Evolutionary conservation across 768 basidiomycete species (phyloP), one percentile per base, ranked within the genome.

Genomic region (Bullera alba): DNA sequence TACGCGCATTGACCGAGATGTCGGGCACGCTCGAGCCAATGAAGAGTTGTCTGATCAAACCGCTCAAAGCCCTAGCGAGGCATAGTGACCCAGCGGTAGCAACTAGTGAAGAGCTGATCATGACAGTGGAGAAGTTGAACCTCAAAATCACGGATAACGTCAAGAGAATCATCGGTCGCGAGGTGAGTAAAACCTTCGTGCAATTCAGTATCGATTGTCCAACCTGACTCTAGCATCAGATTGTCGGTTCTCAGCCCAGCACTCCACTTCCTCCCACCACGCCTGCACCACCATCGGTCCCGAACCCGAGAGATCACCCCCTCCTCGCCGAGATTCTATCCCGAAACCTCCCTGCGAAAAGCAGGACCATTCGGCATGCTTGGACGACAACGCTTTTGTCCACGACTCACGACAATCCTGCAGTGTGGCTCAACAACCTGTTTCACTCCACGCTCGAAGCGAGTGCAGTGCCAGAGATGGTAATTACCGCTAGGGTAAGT

Each of bases 41-140:
- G 51, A 64, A 64, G 45, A 62, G 54, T 42, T 67, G 65, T 50
- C 42, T 64, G 22, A 46, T 61, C 36, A 64, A 62, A 42, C 63
- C 65, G 12, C 54, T 67, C 29, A 54, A 48, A 34, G 46, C 48
- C 0, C 38, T 67, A 23, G 56, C 46, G 5, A 57, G 27, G 39
- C 42, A 52, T 15, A 42, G 36, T 7, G 15, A 12, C 15, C 42
- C 28, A 12, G 44, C 35, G 19, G n/a, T 60, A 2, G n/a, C 5
- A 5, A 36, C 43, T 2, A 27, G 34, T 8, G 42, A 56, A 8
- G 56, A 62, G 34, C 29, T 66, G 42, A 47, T 5, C 8, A 19
- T 22, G 4, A 51, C 49, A 35, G 45, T 42, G 10, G n/a, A 23
- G 21, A 50, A 34, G n/a, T 36, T 60, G 42, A 46, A 48, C 2